Base-by-base conservation (phyloP, 2,329 filamentous ascomycete genomes). In the Monosporascus sp. region DNA sequence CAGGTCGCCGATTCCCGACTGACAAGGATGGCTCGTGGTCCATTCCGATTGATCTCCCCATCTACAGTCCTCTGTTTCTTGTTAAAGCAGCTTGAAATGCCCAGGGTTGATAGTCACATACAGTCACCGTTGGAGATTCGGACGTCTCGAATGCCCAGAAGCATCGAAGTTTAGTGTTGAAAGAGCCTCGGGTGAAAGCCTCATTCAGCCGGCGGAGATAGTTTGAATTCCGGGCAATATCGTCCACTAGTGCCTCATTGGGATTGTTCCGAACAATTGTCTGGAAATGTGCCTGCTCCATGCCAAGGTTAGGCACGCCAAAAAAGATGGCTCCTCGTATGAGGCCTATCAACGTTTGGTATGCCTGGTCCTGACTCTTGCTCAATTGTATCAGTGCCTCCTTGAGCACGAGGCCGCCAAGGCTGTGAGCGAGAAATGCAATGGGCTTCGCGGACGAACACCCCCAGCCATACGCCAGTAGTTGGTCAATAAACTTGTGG, bases 401-500 rank as follows among this genome's bases (percentile, higher is more conserved):
- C 40, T 64, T 65, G 2, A 65, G 28, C 2, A 67, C 51, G 6
- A 67, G 54, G 17, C 63, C 65, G 9, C 64, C 65, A 8, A 67
- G 54, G 47, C 65, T 66, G 44, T 65, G 63, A 0, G 63, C 63
- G 3, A 67, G 53, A 40, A 67, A 67, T 1, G 60, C 22, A 4
- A 65, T 26, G 3, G 56, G 60, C 22, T 62, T 65, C 14, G 57
- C 55, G 5, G 47, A 51, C 3, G 50, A 50, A 14, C 51, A 49
- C 5, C 28, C 24, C 58, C 57, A 63, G 2, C 60, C 59, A 37
- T 54, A 49, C 2, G 58, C 26, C 18, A 54, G 51, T 7, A 66
- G 55, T 3, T 53, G 45, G 7, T 55, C 14, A 24, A 63, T 53
- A 15, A 67, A 41, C 3, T 48, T 51, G 17, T 22, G 28, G 0